Base-by-base conservation (phyloP, 495 filamentous ascomycete genomes). In the Aspergillus bridgeri region DNA sequence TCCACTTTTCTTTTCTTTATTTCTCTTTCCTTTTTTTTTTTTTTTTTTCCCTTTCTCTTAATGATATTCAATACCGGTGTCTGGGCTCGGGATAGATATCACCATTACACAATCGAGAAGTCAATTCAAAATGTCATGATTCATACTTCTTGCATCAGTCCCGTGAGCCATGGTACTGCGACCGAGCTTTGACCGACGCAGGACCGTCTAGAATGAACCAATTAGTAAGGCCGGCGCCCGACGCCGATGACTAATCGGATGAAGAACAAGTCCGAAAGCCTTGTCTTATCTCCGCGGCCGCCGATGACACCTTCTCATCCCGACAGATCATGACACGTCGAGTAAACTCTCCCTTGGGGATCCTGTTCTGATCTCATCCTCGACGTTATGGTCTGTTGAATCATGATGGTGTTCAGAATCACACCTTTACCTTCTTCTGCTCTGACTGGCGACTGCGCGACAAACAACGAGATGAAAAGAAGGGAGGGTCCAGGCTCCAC, bases 401-500 rank as follows among this genome's bases (percentile, higher is more conserved):
- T 15, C 33, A 38, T 38, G 33, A 38, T 38, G 33, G 33, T 15
- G 11, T 3, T 38, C 33, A 11, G 11, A 29, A 29, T 29, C 27
- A 6, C 1, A 38, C 33, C 33, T 38, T 38, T 38, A 9, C 33
- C 33, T 38, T n/a, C n/a, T n/a, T n/a, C n/a, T 13, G 33, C 17
- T 38, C 33, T 13, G 33, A 38, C 33, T 38, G 33, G 29, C 6
- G 29, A n/a, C n/a, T n/a, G n/a, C n/a, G n/a, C n/a, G n/a, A n/a
- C n/a, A n/a, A n/a, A n/a, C 29, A 33, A 2, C 29, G 8, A 33
- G 29, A 33, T 33, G 29, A 33, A 38, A 38, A 38, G 43, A 43
- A 43, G 23, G 25, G 52, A 54, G 52, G 52, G 52, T 46, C 33
- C 42, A 42, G n/a, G 42, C 24, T 23, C 43, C 52, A 38, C 33